These are phyloP conservation scores for Pascua guehoae DNA, from an alignment of 1,284 basidiomycete species.

Conservation along the genomic window DNA sequence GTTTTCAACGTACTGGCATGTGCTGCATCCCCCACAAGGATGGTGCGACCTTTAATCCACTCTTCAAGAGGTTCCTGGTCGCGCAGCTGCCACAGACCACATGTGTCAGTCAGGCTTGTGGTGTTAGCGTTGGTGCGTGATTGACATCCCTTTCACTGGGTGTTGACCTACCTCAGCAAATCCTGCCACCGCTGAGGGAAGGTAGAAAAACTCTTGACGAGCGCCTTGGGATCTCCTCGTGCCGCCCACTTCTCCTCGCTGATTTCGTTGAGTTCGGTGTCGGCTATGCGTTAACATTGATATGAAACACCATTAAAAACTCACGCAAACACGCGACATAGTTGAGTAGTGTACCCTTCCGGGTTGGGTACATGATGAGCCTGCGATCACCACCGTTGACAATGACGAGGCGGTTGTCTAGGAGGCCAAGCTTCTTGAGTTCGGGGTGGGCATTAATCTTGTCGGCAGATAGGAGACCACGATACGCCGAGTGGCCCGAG, in stretches of 20 bases:
- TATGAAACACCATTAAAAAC: conserved; percentile 4
- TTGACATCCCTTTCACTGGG: too few species aligned
- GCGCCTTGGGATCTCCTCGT: conserved; percentile 19
- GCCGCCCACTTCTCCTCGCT: conserved; percentile 34
- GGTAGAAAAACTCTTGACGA: conserved; percentile 26
- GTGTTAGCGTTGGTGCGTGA: background rate
- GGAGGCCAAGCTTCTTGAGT: conserved; percentile 11
- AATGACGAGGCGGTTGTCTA: conserved; percentile 14
- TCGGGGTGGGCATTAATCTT: conserved; percentile 20
- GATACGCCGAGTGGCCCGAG: conserved; percentile 35
- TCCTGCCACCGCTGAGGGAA: conserved; percentile 22
- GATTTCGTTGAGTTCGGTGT: conserved; percentile 27
- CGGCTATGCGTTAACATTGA: conserved; percentile 16
- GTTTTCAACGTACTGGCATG: conserved; percentile 30
- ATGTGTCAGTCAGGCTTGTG: background rate
- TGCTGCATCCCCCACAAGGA: conserved; percentile 42
- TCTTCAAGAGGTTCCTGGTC: conserved; percentile 33
- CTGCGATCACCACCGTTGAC: conserved; percentile 24
- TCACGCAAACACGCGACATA: conserved; percentile 31
- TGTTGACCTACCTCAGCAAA: conserved; percentile 5
- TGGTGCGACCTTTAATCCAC: conserved; percentile 31
- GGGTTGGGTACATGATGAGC: conserved; percentile 26
- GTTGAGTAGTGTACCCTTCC: conserved; percentile 27
- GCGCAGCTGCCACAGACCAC: conserved; percentile 24
- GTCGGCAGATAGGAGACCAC: conserved; percentile 23